Percentiles rank a stretch among this genome's conserved stretches.
These are phyloP conservation scores for Candolleomyces efflorescens DNA, from an alignment of 768 basidiomycete species.

Conservation along the genomic window DNA sequence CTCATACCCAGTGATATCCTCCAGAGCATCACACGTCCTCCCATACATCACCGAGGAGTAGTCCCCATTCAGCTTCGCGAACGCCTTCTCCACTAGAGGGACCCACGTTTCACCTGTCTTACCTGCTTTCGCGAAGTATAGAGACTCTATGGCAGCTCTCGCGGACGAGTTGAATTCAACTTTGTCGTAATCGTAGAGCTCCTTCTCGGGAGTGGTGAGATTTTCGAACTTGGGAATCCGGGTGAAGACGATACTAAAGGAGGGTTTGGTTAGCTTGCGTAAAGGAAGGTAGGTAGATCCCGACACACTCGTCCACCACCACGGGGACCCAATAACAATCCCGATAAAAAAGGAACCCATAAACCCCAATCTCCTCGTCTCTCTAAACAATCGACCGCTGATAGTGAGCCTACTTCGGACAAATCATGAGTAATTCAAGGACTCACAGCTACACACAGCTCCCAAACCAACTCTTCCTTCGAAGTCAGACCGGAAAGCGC, in stretches of 20 bases:
- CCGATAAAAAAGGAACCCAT: conserved; percentile 49
- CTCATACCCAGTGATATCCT: conserved; percentile 48
- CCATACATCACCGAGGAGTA: conserved; percentile 32
- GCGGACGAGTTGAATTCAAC: conserved; percentile 31
- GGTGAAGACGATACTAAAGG: conserved; percentile 35
- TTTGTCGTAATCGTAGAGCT: conserved; percentile 40
- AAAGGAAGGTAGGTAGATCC: neutral
- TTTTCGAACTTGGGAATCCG: conserved; percentile 41
- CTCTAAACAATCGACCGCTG: conserved; percentile 18
- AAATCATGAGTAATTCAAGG: neutral
- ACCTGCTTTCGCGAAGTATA: conserved; percentile 38
- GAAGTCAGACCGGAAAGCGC: conserved; percentile 45
- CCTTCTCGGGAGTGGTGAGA: conserved; percentile 26
- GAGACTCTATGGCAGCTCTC: conserved; percentile 30
- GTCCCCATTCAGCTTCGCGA: conserved; percentile 46
- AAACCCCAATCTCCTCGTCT: conserved; percentile 44
- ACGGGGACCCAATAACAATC: conserved; percentile 43
- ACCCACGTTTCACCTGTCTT: conserved; percentile 42
- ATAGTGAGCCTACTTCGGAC: neutral
- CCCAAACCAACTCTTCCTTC: conserved; percentile 37
- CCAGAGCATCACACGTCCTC: conserved; percentile 39
- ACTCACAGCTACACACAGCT: conserved; percentile 41
- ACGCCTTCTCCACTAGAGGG: conserved; percentile 45
- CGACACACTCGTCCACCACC: conserved; percentile 54
- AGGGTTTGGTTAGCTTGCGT: neutral